Conservation (phyloP, 805 yeast species). For the Barnettozyma vustinii region DNA sequence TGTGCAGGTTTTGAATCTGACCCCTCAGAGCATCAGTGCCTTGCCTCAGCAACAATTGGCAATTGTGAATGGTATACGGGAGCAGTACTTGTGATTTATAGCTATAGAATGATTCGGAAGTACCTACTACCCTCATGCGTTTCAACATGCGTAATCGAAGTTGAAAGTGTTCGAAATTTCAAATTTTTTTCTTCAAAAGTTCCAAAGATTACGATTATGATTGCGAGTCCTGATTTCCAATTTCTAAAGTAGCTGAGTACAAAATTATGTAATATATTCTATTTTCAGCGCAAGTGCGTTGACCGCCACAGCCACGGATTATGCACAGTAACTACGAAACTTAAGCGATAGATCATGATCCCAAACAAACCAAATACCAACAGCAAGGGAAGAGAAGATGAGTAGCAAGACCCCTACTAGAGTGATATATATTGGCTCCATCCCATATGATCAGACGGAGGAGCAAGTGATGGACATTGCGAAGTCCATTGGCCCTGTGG, state of each 20-base stretch:
- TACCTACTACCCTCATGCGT: not conserved
- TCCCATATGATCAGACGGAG: slow-evolving; percentile 91
- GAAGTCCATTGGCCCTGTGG: slow-evolving; percentile 82
- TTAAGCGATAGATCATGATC: not conserved
- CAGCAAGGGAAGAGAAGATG: not conserved
- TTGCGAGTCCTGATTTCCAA: too few relatives aligned
- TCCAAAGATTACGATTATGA: too few relatives aligned
- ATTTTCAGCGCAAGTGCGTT: not conserved
- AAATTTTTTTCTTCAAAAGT: too few relatives aligned
- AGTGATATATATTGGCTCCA: slow-evolving; percentile 74
- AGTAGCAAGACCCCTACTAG: slow-evolving; percentile 26
- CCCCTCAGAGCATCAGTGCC: slow-evolving; percentile 3
- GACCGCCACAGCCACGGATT: not conserved
- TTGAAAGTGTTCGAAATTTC: too few relatives aligned
- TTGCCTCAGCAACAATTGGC: slow-evolving; percentile 7
- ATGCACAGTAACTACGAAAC: not conserved
- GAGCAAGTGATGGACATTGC: slow-evolving; percentile 88
- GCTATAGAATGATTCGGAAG: not conserved
- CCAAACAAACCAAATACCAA: not conserved
- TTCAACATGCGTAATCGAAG: not conserved
- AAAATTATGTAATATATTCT: too few relatives aligned
- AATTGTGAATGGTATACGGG: slow-evolving; percentile 3
- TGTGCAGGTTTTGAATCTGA: slow-evolving; percentile 8
- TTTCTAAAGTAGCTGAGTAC: too few relatives aligned
- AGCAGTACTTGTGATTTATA: slow-evolving; percentile 4